Evolutionary conservation across 2,329 filamentous ascomycete species (phyloP).

Genomic region (Fusarium vanettenii): DNA sequence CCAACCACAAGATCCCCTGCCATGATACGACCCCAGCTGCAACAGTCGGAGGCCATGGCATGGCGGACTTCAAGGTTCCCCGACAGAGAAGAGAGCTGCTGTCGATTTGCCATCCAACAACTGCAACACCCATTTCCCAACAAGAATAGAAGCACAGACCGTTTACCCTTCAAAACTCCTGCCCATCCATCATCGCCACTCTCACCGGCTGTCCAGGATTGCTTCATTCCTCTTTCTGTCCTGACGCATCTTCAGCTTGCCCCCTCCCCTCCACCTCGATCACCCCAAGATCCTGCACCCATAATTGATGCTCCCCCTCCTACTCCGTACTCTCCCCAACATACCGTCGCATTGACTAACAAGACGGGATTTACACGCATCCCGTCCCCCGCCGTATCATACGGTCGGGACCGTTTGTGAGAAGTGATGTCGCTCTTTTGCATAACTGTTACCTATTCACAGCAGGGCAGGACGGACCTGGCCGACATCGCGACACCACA

Average conservation of each 20-base stretch:
- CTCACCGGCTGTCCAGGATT: constrained; percentile 5
- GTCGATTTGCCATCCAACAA: constrained; percentile 11
- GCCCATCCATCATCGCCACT: constrained; percentile 17
- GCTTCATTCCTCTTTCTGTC: background rate
- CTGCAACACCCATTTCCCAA: constrained; percentile 6
- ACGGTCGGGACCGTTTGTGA: background rate
- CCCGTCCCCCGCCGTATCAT: background rate
- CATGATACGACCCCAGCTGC: constrained; percentile 12
- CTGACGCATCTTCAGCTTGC: constrained; percentile 1
- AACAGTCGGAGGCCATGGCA: background rate
- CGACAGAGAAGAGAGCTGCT: background rate
- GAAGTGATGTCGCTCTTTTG: background rate
- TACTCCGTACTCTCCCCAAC: background rate
- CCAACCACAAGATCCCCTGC: constrained; percentile 24
- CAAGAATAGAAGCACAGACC: constrained; percentile 10
- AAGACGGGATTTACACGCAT: constrained; percentile 1
- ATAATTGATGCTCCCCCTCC: background rate
- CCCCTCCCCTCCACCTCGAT: background rate
- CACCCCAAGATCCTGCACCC: background rate
- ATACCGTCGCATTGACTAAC: background rate
- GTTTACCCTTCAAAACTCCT: background rate
- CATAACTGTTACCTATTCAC: background rate
- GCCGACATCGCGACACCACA: constrained; percentile 13
- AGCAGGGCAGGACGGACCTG: constrained; percentile 10
- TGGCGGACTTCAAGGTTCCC: background rate